Percentiles rank a stretch among this genome's conserved stretches.
These are phyloP conservation scores for Fusarium liriodendri DNA, from an alignment of 2,329 filamentous ascomycete genomes.

Conservation along the genomic window DNA sequence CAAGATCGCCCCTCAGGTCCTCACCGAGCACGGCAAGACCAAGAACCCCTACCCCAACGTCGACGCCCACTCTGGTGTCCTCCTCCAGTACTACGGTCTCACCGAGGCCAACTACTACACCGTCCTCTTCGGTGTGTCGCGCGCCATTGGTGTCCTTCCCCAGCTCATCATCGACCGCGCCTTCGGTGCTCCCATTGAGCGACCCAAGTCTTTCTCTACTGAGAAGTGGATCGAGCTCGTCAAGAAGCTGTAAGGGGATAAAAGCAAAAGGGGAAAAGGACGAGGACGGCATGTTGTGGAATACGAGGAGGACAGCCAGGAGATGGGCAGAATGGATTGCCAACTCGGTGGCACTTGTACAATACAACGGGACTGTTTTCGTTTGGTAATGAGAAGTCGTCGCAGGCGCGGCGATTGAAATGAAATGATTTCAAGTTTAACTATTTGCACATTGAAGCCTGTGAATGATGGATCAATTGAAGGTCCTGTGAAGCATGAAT, in stretches of 20 bases:
- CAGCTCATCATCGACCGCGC: conserved; percentile 99
- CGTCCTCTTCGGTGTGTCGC: conserved; percentile 98
- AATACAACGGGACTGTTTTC: conserved; percentile 44
- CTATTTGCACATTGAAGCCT: background rate
- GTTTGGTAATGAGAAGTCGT: conserved; percentile 45
- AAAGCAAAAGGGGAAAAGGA: conserved; percentile 27
- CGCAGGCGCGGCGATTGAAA: conserved; percentile 38
- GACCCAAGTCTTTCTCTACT: conserved; percentile 98
- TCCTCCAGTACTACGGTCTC: conserved; percentile 99
- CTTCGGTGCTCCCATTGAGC: conserved; percentile 95
- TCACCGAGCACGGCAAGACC: conserved; percentile 99
- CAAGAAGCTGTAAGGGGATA: conserved; percentile 81
- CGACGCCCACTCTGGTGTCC: conserved; percentile 97
- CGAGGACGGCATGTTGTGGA: conserved; percentile 21
- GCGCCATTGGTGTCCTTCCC: conserved; percentile 97
- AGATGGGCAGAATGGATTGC: conserved; percentile 39
- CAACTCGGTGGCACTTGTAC: conserved; percentile 42
- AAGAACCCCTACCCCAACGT: conserved; percentile 99
- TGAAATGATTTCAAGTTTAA: conserved; percentile 41
- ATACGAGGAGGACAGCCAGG: conserved; percentile 30
- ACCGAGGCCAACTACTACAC: conserved; percentile 99
- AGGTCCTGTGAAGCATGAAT: background rate
- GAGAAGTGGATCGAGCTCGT: conserved; percentile 95
- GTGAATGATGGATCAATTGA: background rate
- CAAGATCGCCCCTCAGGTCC: conserved; percentile 98